These are phyloP conservation scores for Echeveria elegans DNA, from an alignment of 164 flowering plant species.

Conservation along the genomic window DNA sequence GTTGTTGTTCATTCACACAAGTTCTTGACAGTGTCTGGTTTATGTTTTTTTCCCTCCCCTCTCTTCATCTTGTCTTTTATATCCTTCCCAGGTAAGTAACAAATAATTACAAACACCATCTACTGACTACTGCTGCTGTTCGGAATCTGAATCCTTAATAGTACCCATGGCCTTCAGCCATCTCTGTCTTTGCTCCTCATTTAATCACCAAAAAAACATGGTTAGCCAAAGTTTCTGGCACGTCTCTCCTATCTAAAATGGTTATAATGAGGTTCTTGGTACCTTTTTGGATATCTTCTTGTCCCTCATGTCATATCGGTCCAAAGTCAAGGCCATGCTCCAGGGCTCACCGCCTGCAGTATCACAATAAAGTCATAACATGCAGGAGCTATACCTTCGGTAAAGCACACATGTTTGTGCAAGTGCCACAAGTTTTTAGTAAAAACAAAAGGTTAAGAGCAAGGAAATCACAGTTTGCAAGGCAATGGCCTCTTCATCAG, in stretches of 20 bases:
- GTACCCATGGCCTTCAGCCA: constrained; percentile 1
- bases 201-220: neutral
- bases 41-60: too few relatives aligned
- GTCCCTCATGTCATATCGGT: constrained; percentile 85
- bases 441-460: too few relatives aligned
- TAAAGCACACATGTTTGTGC: neutral
- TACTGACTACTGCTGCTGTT: neutral
- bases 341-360: constrained; percentile 78
- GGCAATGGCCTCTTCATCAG: too few relatives aligned
- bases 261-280: neutral
- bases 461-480: too few relatives aligned
- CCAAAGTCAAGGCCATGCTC: constrained; percentile 71
- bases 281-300: constrained; percentile 87
- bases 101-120: neutral
- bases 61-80: neutral
- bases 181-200: neutral
- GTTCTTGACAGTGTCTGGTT: too few relatives aligned
- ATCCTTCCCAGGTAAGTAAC: neutral
- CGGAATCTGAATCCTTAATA: neutral
- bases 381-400: neutral
- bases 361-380: neutral
- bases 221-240: neutral
- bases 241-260: neutral
- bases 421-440: too few relatives aligned
- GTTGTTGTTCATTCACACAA: too few relatives aligned